Conservation (phyloP, 257 asterid species). For the Mentha longifolia region DNA sequence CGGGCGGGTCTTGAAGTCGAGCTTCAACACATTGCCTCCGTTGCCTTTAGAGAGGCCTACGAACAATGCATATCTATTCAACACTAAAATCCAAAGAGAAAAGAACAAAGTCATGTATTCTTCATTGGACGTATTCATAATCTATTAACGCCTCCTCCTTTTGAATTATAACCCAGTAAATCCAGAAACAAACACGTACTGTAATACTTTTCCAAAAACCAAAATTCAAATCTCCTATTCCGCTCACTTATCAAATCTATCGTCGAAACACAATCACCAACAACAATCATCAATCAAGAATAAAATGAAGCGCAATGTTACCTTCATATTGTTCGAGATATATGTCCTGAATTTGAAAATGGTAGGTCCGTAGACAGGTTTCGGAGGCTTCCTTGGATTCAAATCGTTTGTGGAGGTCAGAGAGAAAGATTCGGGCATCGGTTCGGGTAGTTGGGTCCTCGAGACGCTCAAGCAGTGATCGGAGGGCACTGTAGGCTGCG, state of each 20-base stretch:
- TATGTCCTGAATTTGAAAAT: conserved; percentile 80
- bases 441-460: conserved; percentile 79
- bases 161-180: neutral
- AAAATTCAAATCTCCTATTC: neutral
- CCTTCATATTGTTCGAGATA: conserved; percentile 73
- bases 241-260: neutral
- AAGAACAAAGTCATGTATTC: conserved; percentile 1
- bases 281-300: conserved; percentile 25
- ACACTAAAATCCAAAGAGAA: neutral
- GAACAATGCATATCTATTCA: conserved; percentile 15
- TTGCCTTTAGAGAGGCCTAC: neutral
- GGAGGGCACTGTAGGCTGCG: conserved; percentile 81
- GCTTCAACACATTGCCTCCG: neutral
- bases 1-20: neutral
- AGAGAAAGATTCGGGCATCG: conserved; percentile 83
- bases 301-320: neutral
- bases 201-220: neutral
- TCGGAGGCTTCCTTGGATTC: conserved; percentile 57
- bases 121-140: conserved; percentile 24
- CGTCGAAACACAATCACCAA: conserved; percentile 17
- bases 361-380: conserved; percentile 68
- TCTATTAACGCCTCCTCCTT: neutral
- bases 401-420: conserved; percentile 74
- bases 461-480: conserved; percentile 82
- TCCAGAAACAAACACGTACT: conserved; percentile 24